Evolutionary conservation across 2,329 filamentous ascomycete species (phyloP).

Genomic region (Exophiala sideris): DNA sequence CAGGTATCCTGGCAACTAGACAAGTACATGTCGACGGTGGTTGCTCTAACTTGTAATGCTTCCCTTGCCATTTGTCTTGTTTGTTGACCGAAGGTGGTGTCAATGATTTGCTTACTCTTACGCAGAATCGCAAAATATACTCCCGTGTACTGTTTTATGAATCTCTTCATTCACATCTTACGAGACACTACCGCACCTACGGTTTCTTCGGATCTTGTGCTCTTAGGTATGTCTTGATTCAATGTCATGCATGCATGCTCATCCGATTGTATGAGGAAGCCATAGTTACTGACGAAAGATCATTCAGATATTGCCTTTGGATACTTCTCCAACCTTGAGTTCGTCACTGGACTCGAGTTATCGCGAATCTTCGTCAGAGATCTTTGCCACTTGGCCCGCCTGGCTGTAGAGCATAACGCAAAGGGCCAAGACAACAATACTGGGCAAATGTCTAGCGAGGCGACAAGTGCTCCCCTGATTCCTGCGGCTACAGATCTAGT

Average conservation of each 20-base stretch:
- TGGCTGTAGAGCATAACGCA: conserved; percentile 1
- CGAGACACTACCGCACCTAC: conserved; percentile 4
- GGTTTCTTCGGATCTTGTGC: conserved; percentile 5
- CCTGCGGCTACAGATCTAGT: background rate
- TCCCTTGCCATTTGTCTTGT: background rate
- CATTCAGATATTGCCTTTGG: conserved; percentile 7
- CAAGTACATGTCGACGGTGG: conserved; percentile 5
- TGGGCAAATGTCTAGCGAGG: background rate
- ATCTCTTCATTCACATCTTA: conserved; percentile 1
- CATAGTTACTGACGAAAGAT: background rate
- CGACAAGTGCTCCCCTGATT: background rate
- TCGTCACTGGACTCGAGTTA: conserved; percentile 4
- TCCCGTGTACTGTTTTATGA: background rate
- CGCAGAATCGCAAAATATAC: background rate
- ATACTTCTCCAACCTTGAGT: conserved; percentile 15
- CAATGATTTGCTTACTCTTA: background rate
- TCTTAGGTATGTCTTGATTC: conserved; percentile 3
- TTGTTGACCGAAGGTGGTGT: background rate
- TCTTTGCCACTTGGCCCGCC: conserved; percentile 8
- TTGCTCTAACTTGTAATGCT: conserved; percentile 7
- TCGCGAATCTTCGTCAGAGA: conserved; percentile 6
- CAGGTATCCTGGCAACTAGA: conserved; percentile 9
- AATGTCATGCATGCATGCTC: background rate
- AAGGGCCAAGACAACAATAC: background rate
- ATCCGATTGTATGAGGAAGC: background rate